phyloP scores from a whole-genome alignment of 2,329 filamentous ascomycete species.

The Trichoderma afroharzianum region DNA sequence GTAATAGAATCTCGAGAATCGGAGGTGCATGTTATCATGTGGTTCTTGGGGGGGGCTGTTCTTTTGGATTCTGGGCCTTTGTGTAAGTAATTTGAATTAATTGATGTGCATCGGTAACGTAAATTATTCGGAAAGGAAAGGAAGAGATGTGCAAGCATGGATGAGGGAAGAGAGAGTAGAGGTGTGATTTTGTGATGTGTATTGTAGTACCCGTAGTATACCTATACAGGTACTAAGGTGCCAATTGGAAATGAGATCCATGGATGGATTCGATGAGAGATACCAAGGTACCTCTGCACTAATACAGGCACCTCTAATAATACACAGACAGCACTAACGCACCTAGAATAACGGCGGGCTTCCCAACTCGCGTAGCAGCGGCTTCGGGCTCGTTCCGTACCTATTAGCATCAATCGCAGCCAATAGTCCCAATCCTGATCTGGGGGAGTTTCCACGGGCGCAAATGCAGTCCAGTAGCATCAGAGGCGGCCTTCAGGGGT shows the following conservation, averaged over 20 bases:
- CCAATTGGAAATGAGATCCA: neutral
- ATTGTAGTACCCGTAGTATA: too few species aligned
- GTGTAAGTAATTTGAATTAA: neutral
- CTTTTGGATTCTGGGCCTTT: neutral
- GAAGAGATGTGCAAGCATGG: neutral
- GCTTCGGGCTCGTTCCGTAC: constrained; percentile 5
- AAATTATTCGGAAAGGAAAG: neutral
- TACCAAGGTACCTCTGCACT: neutral
- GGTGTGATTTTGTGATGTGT: neutral
- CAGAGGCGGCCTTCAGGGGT: neutral
- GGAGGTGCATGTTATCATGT: neutral
- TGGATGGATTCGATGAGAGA: neutral
- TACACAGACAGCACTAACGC: neutral
- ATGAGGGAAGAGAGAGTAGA: neutral
- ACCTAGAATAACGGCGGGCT: neutral
- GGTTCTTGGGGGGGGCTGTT: neutral
- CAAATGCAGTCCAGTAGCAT: neutral
- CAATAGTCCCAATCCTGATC: neutral
- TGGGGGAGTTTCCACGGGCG: neutral
- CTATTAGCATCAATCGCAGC: neutral
- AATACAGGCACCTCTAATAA: neutral
- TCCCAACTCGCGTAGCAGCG: neutral
- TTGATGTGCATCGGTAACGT: neutral
- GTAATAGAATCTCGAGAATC: constrained; percentile 18
- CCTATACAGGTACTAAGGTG: too few species aligned